Base-by-base conservation (phyloP, 768 basidiomycete species). In the Mycena pura region DNA sequence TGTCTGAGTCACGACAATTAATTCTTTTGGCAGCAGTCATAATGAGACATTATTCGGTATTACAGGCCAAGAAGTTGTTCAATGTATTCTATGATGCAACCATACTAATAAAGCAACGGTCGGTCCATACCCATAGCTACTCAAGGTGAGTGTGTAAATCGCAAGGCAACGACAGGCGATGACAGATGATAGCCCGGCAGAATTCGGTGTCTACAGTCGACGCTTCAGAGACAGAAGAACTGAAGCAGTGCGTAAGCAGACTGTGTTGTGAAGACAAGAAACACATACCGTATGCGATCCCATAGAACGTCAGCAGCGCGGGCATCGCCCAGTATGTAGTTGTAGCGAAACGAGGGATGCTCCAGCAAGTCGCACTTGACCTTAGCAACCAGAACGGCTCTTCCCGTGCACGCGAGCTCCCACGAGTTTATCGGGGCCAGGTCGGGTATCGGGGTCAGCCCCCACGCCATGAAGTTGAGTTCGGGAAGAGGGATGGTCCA, bases 381-480 rank as follows among this genome's bases (percentile, higher is more conserved):
- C 27, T 29, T 2, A 10, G 44, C 40, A 4, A 27, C 24, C 1
- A 15, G 19, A n/a, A 2, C 19, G 21, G 17, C 39, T n/a, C n/a
- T n/a, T n/a, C n/a, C n/a, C 10, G 9, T 5, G 6, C 22, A 46
- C 3, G 29, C 27, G 21, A 60, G 44, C 38, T 24, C 10, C 50
- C 58, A 60, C 15, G 58, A 60, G 17, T 60, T 60, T 3, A 60
- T 29, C 21, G 11, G 36, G 58, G 27, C 22, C 8, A 60, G 44
- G 31, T 60, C 58, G 9, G 34, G 9, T 9, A 9, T 36, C 8
- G 28, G 47, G 39, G 24, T 15, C 5, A 4, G 10, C 27, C 3
- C 3, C n/a, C 5, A 15, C 19, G 29, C 50, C 7, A 9, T 24
- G 9, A 28, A 5, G 21, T 8, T 15, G 17, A 38, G 36, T 1